A percentile compares a stretch with the other conserved stretches of the same genome.
Conservation (phyloP, 1,284 basidiomycete genomes). For the Meripilus lineatus region DNA sequence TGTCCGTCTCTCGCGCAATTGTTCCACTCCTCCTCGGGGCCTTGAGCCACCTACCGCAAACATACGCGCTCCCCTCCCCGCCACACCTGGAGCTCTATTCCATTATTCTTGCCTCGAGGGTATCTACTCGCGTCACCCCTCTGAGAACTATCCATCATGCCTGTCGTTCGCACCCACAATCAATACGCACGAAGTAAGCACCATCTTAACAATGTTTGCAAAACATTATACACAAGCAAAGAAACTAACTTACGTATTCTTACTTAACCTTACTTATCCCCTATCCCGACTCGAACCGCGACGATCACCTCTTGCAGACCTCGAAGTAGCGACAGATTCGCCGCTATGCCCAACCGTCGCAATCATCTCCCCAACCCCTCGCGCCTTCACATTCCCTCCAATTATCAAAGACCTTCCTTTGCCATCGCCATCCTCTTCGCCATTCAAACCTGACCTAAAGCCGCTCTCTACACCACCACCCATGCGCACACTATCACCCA, state of each 20-base stretch:
- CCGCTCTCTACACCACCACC: constrained; percentile 42
- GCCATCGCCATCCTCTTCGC: constrained; percentile 57
- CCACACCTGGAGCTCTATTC: constrained; percentile 23
- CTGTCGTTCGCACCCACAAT: constrained; percentile 71
- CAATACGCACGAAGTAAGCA: constrained; percentile 55
- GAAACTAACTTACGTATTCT: no score
- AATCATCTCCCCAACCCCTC: constrained; percentile 72
- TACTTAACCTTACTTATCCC: constrained; percentile 25
- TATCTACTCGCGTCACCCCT: constrained; percentile 25
- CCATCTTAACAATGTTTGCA: constrained; percentile 6
- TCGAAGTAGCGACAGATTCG: constrained; percentile 68
- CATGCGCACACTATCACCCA: constrained; percentile 35
- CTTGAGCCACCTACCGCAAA: constrained; percentile 36
- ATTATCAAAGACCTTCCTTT: constrained; percentile 55
- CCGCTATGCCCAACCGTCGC: constrained; percentile 53
- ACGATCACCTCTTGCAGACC: constrained; percentile 38
- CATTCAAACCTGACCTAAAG: constrained; percentile 64
- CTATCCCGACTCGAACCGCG: not conserved
- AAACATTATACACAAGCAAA: constrained; percentile 3
- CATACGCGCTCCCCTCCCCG: no score
- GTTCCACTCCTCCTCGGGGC: constrained; percentile 38
- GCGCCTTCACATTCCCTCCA: constrained; percentile 68
- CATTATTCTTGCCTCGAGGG: constrained; percentile 27
- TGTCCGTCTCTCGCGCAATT: constrained; percentile 61
- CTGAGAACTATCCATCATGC: constrained; percentile 55